Evolutionary conservation across 345 rosid species (phyloP), one percentile per base, ranked within the genome.

Genomic region (Lenwebbia sp.): DNA sequence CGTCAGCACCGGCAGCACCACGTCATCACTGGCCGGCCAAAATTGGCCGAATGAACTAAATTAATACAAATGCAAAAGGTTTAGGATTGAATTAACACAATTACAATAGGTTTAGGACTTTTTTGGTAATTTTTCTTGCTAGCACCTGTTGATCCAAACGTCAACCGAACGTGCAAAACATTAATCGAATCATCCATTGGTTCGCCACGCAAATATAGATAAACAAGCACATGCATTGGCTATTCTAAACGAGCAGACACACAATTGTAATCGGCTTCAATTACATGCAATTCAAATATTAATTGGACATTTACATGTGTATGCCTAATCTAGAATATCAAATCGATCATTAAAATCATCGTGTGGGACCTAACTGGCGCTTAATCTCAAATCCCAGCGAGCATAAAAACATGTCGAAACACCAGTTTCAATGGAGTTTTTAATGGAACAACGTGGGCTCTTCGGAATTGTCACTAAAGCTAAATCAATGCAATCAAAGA

Each of bases 131-230:
- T 49, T 49, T 49, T 49, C 50, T 49, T 3, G 3, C 12, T 49
- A 10, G 10, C 50, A 49, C 50, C 11, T 49, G 40, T 17, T 6
- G 37, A 21, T 13, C 17, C 21, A 60, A 60, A 60, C 5, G 10
- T 28, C 5, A n/a, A 58, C 30, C 2, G 2, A 14, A 28, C 22
- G 14, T 28, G 74, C 37, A 60, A 28, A 60, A 8, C 10, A 14
- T 13, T 13, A 60, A 28, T 28, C 3, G 21, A 62, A 62, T 14
- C 40, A 62, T 14, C 5, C 75, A 62, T 62, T 1, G 11, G 5
- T 62, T 14, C 0, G 19, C 19, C 4, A 0, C 0, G 2, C 0
- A 30, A 58, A 3, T 13, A 58, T 26, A 58, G 33, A 58, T 28
- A 62, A 62, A 28, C 40, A 62, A 62, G 40, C 40, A 28, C 2